Conservation (phyloP, 2,329 filamentous ascomycete genomes). For the Orbilia blumenaviensis region DNA sequence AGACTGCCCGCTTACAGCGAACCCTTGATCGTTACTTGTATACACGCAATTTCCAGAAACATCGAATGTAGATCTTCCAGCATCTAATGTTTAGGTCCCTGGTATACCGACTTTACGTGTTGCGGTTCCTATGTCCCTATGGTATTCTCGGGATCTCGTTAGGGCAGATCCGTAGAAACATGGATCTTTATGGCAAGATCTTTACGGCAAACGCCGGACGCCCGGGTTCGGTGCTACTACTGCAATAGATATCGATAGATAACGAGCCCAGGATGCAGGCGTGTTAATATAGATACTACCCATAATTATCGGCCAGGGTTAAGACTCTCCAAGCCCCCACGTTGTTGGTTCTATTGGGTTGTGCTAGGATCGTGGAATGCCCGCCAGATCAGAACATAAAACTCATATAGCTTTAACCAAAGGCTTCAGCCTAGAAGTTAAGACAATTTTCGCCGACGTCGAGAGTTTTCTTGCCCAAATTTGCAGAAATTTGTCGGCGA, state of each 20-base stretch:
- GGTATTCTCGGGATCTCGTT: no score
- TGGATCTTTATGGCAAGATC: no score
- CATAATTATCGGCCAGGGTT: background rate
- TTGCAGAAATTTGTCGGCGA: no score
- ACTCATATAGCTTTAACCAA: no score
- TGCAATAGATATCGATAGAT: no score
- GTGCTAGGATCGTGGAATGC: background rate
- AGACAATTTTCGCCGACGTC: background rate
- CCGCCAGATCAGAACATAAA: background rate
- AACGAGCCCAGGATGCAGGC: no score
- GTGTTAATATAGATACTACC: background rate
- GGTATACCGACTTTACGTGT: background rate
- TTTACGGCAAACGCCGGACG: no score
- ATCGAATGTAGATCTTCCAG: background rate
- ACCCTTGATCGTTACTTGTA: background rate
- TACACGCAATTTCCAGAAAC: background rate
- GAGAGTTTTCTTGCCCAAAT: no score
- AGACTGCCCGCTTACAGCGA: background rate
- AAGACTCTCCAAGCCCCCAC: background rate
- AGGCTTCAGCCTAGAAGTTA: background rate
- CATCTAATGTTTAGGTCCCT: background rate
- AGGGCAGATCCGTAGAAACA: no score
- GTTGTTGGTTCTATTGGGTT: conserved; percentile 10
- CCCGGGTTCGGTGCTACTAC: no score
- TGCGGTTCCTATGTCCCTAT: background rate